Conservation (phyloP, 2,329 filamentous ascomycete species). For the Eurotiales sp. region DNA sequence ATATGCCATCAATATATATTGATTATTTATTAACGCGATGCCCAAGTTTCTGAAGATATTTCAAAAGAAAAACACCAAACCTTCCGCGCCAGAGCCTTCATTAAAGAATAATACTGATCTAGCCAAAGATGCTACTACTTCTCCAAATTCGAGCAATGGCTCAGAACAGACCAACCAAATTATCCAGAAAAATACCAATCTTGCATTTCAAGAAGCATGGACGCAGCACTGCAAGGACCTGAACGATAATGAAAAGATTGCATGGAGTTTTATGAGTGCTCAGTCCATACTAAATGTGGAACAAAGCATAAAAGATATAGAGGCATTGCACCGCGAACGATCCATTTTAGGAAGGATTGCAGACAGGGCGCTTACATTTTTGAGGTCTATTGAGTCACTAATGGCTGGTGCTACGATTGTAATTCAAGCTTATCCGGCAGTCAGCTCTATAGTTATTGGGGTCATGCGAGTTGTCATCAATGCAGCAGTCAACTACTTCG, state of each 20-base stretch:
- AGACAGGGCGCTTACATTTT: background rate
- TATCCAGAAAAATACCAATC: slow-evolving; percentile 6
- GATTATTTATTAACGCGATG: background rate
- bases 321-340: slow-evolving; percentile 6
- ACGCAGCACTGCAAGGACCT: slow-evolving; percentile 11
- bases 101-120: background rate
- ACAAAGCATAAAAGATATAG: slow-evolving; percentile 4
- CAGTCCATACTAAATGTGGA: slow-evolving; percentile 7
- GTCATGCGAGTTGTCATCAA: slow-evolving; percentile 12
- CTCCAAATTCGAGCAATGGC: background rate
- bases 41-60: slow-evolving; percentile 9
- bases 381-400: slow-evolving; percentile 10
- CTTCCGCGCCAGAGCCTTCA: background rate
- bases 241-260: slow-evolving; percentile 4
- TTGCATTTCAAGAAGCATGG: slow-evolving; percentile 17
- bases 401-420: slow-evolving; percentile 9
- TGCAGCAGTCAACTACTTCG: slow-evolving; percentile 12
- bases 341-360: slow-evolving; percentile 5
- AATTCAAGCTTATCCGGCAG: slow-evolving; percentile 11
- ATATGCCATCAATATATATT: background rate
- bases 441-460: slow-evolving; percentile 12
- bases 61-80: slow-evolving; percentile 7
- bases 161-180: background rate
- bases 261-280: slow-evolving; percentile 5
- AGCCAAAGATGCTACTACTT: background rate